Conservation (phyloP, 371 early-diverging fungal species). For the Syncephalastrum racemosum region DNA sequence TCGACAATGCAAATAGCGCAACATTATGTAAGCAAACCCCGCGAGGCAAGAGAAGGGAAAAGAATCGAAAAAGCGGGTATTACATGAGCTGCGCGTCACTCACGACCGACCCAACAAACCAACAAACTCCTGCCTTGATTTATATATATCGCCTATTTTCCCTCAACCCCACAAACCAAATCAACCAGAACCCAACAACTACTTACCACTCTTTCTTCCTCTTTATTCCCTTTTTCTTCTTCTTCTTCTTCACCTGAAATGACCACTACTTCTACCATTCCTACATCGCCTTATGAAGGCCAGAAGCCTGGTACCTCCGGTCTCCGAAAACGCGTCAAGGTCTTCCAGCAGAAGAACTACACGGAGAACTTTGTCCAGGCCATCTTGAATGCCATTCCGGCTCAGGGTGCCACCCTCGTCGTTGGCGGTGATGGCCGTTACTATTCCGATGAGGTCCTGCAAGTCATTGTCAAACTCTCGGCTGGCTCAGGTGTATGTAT, state of each 20-base stretch:
- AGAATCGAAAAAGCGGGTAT: no score
- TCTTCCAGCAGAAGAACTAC: slow-evolving; percentile 93
- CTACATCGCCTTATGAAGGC: slow-evolving; percentile 76
- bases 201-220: no score
- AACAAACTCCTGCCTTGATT: no score
- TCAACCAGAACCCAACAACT: slow-evolving; percentile 8
- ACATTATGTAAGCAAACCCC: no score
- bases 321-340: slow-evolving; percentile 92
- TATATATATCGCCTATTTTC: no score
- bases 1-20: no score
- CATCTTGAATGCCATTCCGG: slow-evolving; percentile 82
- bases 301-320: slow-evolving; percentile 98
- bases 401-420: slow-evolving; percentile 80
- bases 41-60: no score
- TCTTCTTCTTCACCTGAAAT: slow-evolving; percentile 11
- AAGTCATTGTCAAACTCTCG: slow-evolving; percentile 85
- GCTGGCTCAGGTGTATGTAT: slow-evolving; percentile 82
- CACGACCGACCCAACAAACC: no score
- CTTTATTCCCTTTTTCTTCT: slow-evolving; percentile 12
- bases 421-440: slow-evolving; percentile 98
- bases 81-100: no score
- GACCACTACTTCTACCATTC: slow-evolving; percentile 49
- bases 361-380: slow-evolving; percentile 95
- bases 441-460: slow-evolving; percentile 82
- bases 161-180: slow-evolving; percentile 6